These are phyloP conservation scores for Coprinopsis marcescibilis DNA, from an alignment of 768 basidiomycete genomes.

Conservation along the genomic window DNA sequence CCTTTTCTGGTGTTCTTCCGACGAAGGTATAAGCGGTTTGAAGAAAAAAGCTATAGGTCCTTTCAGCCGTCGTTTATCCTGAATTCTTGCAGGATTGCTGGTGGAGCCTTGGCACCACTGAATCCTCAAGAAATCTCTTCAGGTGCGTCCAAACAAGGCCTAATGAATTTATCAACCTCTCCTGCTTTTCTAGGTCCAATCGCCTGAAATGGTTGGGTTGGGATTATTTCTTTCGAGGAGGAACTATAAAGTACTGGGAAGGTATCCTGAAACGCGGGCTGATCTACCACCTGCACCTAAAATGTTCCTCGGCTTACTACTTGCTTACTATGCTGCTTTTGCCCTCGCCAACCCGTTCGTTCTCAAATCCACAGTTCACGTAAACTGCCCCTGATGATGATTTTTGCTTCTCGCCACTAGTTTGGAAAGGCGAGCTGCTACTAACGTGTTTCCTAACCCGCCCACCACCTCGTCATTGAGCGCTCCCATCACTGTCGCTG, in stretches of 20 bases:
- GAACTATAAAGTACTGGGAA: no score
- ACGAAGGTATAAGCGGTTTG: no score
- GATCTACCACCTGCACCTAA: no score
- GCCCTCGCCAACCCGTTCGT: not conserved
- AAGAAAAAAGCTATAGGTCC: no score
- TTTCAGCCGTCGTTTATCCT: not conserved
- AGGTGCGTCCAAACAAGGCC: not conserved
- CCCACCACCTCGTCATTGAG: slow-evolving; percentile 31
- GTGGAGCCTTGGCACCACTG: not conserved
- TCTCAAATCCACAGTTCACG: not conserved
- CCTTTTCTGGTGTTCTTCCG: no score
- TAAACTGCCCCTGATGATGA: not conserved
- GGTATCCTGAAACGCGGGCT: no score
- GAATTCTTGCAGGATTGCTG: not conserved
- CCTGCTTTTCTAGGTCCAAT: no score
- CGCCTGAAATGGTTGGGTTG: no score
- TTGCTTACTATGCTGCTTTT: not conserved
- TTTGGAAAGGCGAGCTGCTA: slow-evolving; percentile 27
- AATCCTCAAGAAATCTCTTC: not conserved
- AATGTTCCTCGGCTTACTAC: not conserved
- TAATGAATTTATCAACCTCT: no score
- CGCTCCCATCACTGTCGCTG: slow-evolving; percentile 26
- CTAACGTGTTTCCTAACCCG: slow-evolving; percentile 29
- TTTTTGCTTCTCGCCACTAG: slow-evolving; percentile 6
- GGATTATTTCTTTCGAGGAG: no score